phyloP scores from a whole-genome alignment of 2,329 filamentous ascomycete species.

The Endoconidiophora laricicola region DNA sequence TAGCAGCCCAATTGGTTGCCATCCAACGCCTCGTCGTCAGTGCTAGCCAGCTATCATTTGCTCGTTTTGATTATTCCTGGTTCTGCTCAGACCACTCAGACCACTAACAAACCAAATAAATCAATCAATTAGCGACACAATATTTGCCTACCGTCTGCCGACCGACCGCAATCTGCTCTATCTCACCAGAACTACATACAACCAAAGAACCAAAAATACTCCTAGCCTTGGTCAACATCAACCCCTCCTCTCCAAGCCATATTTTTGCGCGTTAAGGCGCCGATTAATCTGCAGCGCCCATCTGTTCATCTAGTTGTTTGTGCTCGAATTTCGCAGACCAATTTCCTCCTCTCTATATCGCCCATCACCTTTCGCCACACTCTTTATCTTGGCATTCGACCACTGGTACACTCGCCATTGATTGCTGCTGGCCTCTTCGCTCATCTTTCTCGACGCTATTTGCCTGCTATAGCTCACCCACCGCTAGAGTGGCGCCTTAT shows the following conservation, averaged over 20 bases:
- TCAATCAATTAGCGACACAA: too few relatives aligned
- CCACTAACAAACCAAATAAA: too few relatives aligned
- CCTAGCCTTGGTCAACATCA: not conserved
- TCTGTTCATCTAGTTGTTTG: not conserved
- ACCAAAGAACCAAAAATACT: too few relatives aligned
- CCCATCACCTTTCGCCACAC: not conserved
- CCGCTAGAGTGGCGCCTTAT: not conserved
- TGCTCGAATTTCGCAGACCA: not conserved
- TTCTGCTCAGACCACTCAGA: too few relatives aligned
- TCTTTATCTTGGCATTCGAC: not conserved
- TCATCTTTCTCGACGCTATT: not conserved
- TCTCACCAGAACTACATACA: too few relatives aligned
- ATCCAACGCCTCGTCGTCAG: not conserved
- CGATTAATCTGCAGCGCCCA: slow-evolving; percentile 7
- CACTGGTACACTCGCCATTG: not conserved
- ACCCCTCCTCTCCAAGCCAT: not conserved
- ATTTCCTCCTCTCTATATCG: not conserved
- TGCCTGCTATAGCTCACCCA: not conserved
- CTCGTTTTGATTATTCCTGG: not conserved
- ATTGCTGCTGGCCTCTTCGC: not conserved
- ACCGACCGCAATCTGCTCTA: not conserved
- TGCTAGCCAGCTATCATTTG: not conserved
- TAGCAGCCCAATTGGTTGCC: not conserved
- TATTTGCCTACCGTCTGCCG: too few relatives aligned
- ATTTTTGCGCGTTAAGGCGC: slow-evolving; percentile 3